Conservation (phyloP, 2,329 filamentous ascomycete genomes). For the Coniochaeta sp. region DNA sequence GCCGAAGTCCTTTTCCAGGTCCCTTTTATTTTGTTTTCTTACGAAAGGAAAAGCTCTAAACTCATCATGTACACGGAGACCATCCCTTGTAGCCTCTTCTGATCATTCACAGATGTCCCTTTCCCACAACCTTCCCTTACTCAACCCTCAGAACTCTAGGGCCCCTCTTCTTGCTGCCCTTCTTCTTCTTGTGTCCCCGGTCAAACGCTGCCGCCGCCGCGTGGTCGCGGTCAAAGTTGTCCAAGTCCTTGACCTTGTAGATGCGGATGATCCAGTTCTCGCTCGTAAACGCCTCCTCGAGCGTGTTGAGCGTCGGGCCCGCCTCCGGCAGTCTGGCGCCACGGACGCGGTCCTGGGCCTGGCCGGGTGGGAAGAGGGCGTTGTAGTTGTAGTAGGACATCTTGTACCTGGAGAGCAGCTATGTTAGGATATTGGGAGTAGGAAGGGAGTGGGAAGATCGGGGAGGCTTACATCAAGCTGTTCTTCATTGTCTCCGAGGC, state of each 20-base stretch:
- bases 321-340: slow-evolving; percentile 72
- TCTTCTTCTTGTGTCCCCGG: slow-evolving; percentile 79
- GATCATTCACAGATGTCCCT: not conserved
- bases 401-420: slow-evolving; percentile 72
- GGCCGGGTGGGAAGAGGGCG: slow-evolving; percentile 81
- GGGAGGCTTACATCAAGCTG: slow-evolving; percentile 79
- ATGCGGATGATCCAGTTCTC: slow-evolving; percentile 99
- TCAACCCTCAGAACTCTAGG: slow-evolving; percentile 65
- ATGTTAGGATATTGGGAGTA: not conserved
- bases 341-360: slow-evolving; percentile 86
- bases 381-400: slow-evolving; percentile 99
- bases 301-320: slow-evolving; percentile 74
- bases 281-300: slow-evolving; percentile 96
- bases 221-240: slow-evolving; percentile 91
- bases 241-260: slow-evolving; percentile 98
- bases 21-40: not conserved
- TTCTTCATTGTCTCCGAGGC: slow-evolving; percentile 98
- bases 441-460: not conserved
- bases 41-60: not conserved
- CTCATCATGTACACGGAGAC: not conserved
- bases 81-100: not conserved
- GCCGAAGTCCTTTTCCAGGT: not conserved
- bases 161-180: slow-evolving; percentile 63
- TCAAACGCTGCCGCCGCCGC: slow-evolving; percentile 62
- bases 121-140: slow-evolving; percentile 33